Base-by-base conservation (phyloP, 1,284 basidiomycete genomes). In the Fomitopsis betulina region DNA sequence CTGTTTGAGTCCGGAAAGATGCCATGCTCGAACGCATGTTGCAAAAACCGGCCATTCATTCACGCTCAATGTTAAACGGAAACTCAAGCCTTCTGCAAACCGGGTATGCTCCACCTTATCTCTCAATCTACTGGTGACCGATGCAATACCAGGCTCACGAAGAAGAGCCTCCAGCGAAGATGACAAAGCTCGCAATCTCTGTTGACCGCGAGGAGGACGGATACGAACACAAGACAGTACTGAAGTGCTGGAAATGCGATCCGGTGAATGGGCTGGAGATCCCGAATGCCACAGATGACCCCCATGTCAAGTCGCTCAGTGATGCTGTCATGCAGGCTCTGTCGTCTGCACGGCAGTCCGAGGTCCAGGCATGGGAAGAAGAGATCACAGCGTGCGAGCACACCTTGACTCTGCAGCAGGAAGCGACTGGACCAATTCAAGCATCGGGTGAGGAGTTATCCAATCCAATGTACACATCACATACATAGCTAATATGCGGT, bases 351-450 rank as follows among this genome's bases (percentile, higher is more conserved):
- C 91, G 94, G 55, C 91, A 95, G 68, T 93, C 89, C 1, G 95
- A 98, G 69, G 93, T 99, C 58, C 91, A 98, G 73, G 93, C 96
- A 1, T 99, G 97, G 96, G 94, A 97, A 69, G 95, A 98, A 73
- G 96, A 98, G 69, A 89, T 98, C 33, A 69, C 80, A 0, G 74
- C 92, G 3, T 99, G 96, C 77, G 87, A 93, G 68, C 96, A 99
- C 68, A 92, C 94, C 0, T 75, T 91, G 9, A 85, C 84, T 13
- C 79, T 99, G 0, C 77, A 91, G 54, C 96, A 95, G 70, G 72
- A 79, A 3, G 65, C 74, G 0, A 77, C 77, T 0, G 81, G 78
- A 2, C 75, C 74, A 15, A 87, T 90, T 33, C 74, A 76, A 0
- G 76, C 82, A 0, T 76, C 80, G 21, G 84, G 83, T 80, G 37